Conservation (phyloP, 768 basidiomycete genomes). For the Cyathus striatus region DNA sequence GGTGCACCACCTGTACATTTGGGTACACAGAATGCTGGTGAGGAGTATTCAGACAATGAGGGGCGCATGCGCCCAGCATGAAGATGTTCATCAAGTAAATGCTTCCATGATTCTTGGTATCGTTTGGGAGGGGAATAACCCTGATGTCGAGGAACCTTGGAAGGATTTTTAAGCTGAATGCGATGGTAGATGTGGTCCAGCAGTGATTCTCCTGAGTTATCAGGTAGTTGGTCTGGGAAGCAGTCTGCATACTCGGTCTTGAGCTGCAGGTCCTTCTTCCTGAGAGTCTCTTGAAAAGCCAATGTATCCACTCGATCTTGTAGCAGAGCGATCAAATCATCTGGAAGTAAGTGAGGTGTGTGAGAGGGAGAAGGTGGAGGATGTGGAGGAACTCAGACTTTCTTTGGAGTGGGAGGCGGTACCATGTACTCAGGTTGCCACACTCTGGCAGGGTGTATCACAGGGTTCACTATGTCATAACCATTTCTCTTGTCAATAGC, state of each 20-base stretch:
- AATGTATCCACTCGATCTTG: too few species aligned
- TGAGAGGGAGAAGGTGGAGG: too few species aligned
- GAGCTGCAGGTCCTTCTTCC: neutral
- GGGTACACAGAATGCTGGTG: slow-evolving; percentile 21
- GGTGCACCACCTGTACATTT: slow-evolving; percentile 10
- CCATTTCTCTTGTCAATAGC: slow-evolving; percentile 8
- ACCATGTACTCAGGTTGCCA: slow-evolving; percentile 3
- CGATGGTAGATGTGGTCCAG: slow-evolving; percentile 10
- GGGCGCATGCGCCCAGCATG: slow-evolving; percentile 18
- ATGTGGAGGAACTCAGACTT: neutral
- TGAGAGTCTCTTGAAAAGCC: neutral
- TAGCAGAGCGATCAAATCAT: too few species aligned
- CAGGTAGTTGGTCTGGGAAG: neutral
- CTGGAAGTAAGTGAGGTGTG: neutral
- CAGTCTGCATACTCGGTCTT: neutral
- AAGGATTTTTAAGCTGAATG: slow-evolving; percentile 7
- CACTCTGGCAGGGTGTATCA: neutral
- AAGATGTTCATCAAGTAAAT: slow-evolving; percentile 23
- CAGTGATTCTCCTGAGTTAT: neutral
- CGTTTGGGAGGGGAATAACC: slow-evolving; percentile 12
- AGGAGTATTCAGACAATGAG: slow-evolving; percentile 20
- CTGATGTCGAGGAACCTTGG: neutral
- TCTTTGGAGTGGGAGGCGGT: slow-evolving; percentile 4
- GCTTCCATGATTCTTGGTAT: slow-evolving; percentile 19
- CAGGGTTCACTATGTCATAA: slow-evolving; percentile 6